Percentiles rank a stretch among this genome's conserved stretches.
Conservation (phyloP, 73 alveolate genomes). For the Uronychia binucleata region DNA sequence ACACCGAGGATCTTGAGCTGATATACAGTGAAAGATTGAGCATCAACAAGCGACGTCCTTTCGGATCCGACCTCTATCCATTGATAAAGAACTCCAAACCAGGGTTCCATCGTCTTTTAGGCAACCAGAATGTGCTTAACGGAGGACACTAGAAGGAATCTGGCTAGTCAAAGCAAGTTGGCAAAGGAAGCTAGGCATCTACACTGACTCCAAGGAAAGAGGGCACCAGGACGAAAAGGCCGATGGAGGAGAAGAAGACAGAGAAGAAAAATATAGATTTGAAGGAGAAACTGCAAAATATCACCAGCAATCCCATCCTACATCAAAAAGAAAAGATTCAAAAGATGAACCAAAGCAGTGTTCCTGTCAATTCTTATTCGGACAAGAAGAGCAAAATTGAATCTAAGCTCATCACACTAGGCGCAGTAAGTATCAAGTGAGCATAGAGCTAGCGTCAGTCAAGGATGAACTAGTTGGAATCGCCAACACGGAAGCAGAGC, state of each 20-base stretch:
- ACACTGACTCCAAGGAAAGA: background rate
- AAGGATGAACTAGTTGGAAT: background rate
- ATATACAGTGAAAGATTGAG: constrained; percentile 6
- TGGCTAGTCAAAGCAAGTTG: background rate
- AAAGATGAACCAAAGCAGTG: too few species aligned
- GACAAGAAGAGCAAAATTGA: background rate
- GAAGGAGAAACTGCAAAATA: background rate
- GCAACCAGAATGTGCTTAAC: background rate
- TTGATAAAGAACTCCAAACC: background rate
- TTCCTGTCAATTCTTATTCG: background rate
- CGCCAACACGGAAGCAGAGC: background rate
- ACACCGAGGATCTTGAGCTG: constrained; percentile 31
- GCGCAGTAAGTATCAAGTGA: background rate
- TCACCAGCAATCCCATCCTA: too few species aligned
- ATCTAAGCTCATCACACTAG: background rate
- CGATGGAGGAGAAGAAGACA: background rate
- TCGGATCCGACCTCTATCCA: background rate
- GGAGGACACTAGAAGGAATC: background rate
- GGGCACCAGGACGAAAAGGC: background rate
- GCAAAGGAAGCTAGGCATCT: too few species aligned
- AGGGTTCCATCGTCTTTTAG: background rate
- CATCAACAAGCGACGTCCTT: background rate
- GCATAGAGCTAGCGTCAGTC: background rate
- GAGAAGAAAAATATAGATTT: background rate
- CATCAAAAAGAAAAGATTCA: too few species aligned